Conservation (phyloP, 192 early-diverging fungal genomes). For the Entomortierella chlamydospora region DNA sequence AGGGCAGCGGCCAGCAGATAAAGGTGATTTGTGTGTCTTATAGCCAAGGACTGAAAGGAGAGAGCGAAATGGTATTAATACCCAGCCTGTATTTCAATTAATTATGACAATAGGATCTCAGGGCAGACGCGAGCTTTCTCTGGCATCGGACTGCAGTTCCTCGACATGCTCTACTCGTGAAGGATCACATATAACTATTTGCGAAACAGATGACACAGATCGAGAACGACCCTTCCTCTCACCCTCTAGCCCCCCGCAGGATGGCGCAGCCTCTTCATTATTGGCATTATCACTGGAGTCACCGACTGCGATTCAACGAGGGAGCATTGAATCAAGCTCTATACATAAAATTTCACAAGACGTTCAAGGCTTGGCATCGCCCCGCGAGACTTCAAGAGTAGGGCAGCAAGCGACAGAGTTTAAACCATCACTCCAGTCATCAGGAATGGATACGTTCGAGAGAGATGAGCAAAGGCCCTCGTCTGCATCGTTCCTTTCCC, state of each 20-base stretch:
- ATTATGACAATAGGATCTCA: too few species aligned
- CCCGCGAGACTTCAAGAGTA: not conserved
- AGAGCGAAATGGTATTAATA: not conserved
- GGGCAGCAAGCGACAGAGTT: not conserved
- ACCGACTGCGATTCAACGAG: conserved; percentile 1
- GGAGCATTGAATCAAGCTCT: not conserved
- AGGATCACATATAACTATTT: conserved; percentile 25
- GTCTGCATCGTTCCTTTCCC: conserved; percentile 18
- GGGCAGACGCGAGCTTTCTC: conserved; percentile 13
- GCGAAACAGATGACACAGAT: conserved; percentile 6
- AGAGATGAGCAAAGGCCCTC: conserved; percentile 18
- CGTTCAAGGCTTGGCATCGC: too few species aligned
- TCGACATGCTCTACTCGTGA: conserved; percentile 24
- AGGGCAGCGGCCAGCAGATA: not conserved
- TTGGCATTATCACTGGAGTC: conserved; percentile 33
- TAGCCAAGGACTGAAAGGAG: too few species aligned
- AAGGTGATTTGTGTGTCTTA: too few species aligned
- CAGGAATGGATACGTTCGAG: not conserved
- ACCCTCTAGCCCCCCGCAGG: conserved; percentile 24
- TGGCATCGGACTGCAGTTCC: conserved; percentile 29
- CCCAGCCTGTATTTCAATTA: too few species aligned
- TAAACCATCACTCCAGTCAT: not conserved
- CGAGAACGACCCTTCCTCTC: not conserved
- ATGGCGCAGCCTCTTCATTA: conserved; percentile 20
- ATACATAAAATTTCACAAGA: too few species aligned